phyloP scores from a whole-genome alignment of 2,329 filamentous ascomycete species.

The Ophiosphaerella korrae region DNA sequence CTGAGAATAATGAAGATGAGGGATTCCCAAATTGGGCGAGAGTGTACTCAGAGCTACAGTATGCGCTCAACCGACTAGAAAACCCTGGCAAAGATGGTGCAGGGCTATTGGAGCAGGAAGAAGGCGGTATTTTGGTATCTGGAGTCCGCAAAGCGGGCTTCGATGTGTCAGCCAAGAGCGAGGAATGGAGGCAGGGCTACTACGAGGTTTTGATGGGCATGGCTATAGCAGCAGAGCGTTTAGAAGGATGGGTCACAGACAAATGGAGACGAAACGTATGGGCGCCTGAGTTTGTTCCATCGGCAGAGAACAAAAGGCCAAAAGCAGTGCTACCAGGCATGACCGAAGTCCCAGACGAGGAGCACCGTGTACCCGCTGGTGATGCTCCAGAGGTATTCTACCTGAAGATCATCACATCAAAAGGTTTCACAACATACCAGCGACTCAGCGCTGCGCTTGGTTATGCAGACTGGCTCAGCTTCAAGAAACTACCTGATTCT shows the following conservation, averaged over 20 bases:
- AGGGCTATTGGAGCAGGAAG: slow-evolving; percentile 63
- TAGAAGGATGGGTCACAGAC: slow-evolving; percentile 80
- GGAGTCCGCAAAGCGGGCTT: slow-evolving; percentile 57
- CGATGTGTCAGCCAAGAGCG: slow-evolving; percentile 76
- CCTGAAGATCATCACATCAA: slow-evolving; percentile 77
- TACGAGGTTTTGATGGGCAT: slow-evolving; percentile 79
- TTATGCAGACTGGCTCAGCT: slow-evolving; percentile 85
- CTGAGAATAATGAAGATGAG: slow-evolving; percentile 63
- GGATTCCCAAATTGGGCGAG: slow-evolving; percentile 73
- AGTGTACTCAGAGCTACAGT: slow-evolving; percentile 65
- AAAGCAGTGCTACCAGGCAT: slow-evolving; percentile 71
- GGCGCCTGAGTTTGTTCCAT: slow-evolving; percentile 73
- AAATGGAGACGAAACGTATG: slow-evolving; percentile 66
- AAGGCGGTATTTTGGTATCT: slow-evolving; percentile 52
- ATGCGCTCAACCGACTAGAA: slow-evolving; percentile 70
- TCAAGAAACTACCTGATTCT: slow-evolving; percentile 68
- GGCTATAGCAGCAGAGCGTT: slow-evolving; percentile 76
- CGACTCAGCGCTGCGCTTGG: slow-evolving; percentile 79
- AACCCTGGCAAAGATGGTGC: slow-evolving; percentile 70
- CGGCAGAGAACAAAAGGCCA: slow-evolving; percentile 82
- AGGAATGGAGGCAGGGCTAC: slow-evolving; percentile 86
- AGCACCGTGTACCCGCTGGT: slow-evolving; percentile 74
- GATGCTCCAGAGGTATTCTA: slow-evolving; percentile 75
- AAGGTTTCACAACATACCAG: slow-evolving; percentile 79
- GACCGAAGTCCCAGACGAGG: slow-evolving; percentile 70